Base-by-base conservation (phyloP, 75 land plant genomes). In the Selaginella moellendorffii region DNA sequence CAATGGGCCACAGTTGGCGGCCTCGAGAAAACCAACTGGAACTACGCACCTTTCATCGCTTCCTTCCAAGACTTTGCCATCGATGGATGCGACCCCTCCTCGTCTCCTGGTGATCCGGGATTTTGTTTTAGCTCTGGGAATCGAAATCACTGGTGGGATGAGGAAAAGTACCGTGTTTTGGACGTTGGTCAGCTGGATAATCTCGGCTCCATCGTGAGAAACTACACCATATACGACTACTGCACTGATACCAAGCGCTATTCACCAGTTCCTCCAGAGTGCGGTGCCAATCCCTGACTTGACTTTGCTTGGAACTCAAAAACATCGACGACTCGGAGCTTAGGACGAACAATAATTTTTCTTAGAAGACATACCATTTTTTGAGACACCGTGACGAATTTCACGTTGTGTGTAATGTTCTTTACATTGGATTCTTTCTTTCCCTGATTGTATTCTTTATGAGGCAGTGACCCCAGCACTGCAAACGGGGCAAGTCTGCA, bases 401-500 rank as follows among this genome's bases (percentile, higher is more conserved):
- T n/a, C n/a, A n/a, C n/a, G n/a, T n/a, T n/a, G n/a, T n/a, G n/a
- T n/a, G n/a, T n/a, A n/a, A n/a, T n/a, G n/a, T n/a, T n/a, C n/a
- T n/a, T n/a, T n/a, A n/a, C n/a, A n/a, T n/a, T n/a, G n/a, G n/a
- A n/a, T n/a, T n/a, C n/a, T n/a, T n/a, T n/a, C n/a, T n/a, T n/a
- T n/a, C n/a, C n/a, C n/a, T n/a, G n/a, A n/a, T n/a, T n/a, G n/a
- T n/a, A n/a, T n/a, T n/a, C n/a, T n/a, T n/a, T n/a, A n/a, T n/a
- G n/a, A n/a, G n/a, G n/a, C n/a, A n/a, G n/a, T n/a, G n/a, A 87
- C 90, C 63, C 79, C 87, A 29, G 77, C 71, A 67, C 73, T 83
- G 74, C 90, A 87, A 26, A 83, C 73, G 24, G 90, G 90, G 46
- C 90, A 87, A n/a, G 79, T 81, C 90, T 87, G 74, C 74, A 78